Evolutionary conservation across 2,329 filamentous ascomycete genomes (phyloP).

Genomic region (Aspergillus ustus): DNA sequence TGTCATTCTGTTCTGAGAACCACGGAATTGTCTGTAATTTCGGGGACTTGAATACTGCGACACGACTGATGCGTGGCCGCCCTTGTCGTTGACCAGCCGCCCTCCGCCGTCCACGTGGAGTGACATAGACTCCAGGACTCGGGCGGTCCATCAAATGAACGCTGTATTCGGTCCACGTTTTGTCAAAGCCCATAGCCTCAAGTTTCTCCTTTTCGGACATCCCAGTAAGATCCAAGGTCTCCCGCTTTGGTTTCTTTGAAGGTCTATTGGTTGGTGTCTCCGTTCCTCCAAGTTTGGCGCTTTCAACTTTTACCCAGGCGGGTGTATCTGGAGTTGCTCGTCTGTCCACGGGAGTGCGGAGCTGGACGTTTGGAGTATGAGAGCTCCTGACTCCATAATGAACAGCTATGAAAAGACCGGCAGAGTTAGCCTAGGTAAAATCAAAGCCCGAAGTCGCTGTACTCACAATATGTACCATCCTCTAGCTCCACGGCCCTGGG

Average conservation of each 20-base stretch:
- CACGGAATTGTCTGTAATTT: constrained; percentile 40
- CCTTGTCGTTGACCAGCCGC: constrained; percentile 44
- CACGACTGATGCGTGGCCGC: constrained; percentile 43
- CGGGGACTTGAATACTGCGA: constrained; percentile 46
- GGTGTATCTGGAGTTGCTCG: constrained; percentile 22
- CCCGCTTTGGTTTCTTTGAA: constrained; percentile 20
- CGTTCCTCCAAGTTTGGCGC: not conserved
- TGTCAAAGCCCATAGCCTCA: constrained; percentile 45
- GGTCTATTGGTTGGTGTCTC: constrained; percentile 6
- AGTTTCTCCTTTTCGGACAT: constrained; percentile 46
- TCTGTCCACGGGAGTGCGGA: constrained; percentile 14
- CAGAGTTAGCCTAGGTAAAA: not conserved
- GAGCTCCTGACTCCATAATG: constrained; percentile 16
- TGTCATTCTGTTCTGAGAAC: constrained; percentile 34
- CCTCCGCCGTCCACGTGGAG: constrained; percentile 43
- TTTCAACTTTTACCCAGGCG: constrained; percentile 19
- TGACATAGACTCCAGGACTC: constrained; percentile 46
- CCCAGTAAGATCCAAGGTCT: constrained; percentile 28
- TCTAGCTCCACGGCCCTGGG: constrained; percentile 32
- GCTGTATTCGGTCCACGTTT: constrained; percentile 48
- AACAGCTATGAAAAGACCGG: constrained; percentile 3
- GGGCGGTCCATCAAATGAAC: constrained; percentile 43
- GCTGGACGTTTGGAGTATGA: constrained; percentile 12
- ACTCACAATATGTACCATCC: constrained; percentile 41
- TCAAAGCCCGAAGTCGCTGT: not conserved